These are phyloP conservation scores for Colletotrichum noveboracense DNA, from an alignment of 2,329 filamentous ascomycete species.

Conservation along the genomic window DNA sequence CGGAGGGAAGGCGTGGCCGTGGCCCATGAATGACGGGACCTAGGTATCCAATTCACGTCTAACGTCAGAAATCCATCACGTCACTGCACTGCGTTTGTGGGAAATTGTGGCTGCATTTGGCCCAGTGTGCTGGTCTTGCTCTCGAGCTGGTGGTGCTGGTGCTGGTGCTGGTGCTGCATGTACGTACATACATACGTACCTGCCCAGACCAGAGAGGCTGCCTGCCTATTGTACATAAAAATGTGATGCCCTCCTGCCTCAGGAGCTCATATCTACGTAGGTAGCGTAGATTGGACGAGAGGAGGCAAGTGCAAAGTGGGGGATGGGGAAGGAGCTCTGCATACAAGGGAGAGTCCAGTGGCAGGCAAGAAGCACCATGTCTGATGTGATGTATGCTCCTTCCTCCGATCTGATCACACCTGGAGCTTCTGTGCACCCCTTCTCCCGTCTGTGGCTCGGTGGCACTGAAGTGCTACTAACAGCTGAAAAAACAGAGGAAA, in stretches of 20 bases:
- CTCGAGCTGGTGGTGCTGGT: not conserved
- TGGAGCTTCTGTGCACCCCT: not conserved
- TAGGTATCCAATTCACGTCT: not conserved
- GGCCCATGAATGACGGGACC: not conserved
- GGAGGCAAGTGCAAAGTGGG: not conserved
- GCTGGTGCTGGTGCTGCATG: not conserved
- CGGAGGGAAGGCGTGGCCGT: not conserved
- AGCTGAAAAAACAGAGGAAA: not conserved
- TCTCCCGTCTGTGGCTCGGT: not conserved
- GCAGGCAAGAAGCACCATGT: not conserved
- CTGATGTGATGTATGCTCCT: not conserved
- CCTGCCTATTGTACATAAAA: not conserved
- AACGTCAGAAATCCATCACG: constrained; percentile 25
- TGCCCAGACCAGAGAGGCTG: not conserved
- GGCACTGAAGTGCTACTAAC: not conserved
- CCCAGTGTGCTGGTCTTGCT: not conserved
- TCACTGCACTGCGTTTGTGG: constrained; percentile 18
- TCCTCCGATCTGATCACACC: not conserved
- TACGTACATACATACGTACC: not conserved
- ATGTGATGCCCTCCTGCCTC: not conserved
- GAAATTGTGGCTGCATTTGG: constrained; percentile 21
- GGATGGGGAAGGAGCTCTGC: not conserved
- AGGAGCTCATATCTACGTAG: not conserved
- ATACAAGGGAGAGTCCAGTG: not conserved
- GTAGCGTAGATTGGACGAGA: not conserved